phyloP scores from a whole-genome alignment of 768 basidiomycete genomes.

The Austroboletus eburneus region DNA sequence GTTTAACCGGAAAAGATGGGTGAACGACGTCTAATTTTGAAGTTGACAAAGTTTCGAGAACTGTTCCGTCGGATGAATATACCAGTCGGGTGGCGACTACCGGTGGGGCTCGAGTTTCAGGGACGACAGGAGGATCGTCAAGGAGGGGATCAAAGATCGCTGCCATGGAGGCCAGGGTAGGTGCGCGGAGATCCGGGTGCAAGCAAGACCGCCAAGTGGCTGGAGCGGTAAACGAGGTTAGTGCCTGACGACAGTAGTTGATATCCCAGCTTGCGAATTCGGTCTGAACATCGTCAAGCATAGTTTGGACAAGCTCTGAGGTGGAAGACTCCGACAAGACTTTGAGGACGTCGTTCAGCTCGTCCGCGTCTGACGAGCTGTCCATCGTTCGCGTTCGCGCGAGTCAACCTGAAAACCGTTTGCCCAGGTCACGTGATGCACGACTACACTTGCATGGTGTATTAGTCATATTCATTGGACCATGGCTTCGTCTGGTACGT shows the following conservation, averaged over 20 bases:
- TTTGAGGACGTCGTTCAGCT: slow-evolving; percentile 9
- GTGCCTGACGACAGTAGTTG: slow-evolving; percentile 8
- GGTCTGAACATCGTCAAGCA: slow-evolving; percentile 21
- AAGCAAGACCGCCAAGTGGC: slow-evolving; percentile 12
- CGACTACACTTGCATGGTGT: no score
- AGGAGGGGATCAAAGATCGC: background rate
- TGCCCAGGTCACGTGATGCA: no score
- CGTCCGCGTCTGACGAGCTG: slow-evolving; percentile 9
- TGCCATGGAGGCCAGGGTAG: background rate
- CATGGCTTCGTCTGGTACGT: slow-evolving; percentile 29
- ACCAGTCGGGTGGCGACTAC: slow-evolving; percentile 7
- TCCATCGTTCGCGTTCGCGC: no score
- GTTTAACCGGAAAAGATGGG: slow-evolving; percentile 11
- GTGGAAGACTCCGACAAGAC: background rate
- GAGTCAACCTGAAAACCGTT: no score
- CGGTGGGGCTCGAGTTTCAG: background rate
- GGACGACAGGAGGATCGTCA: background rate
- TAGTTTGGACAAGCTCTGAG: slow-evolving; percentile 11
- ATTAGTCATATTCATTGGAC: background rate
- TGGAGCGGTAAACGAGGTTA: slow-evolving; percentile 15
- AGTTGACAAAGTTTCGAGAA: slow-evolving; percentile 6
- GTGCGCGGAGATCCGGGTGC: slow-evolving; percentile 12
- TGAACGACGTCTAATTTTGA: slow-evolving; percentile 16
- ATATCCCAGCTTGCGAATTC: slow-evolving; percentile 22
- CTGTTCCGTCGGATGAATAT: slow-evolving; percentile 15